Evolutionary conservation across 176 grass and related monocot species (phyloP), one percentile per base, ranked within the genome.

Genomic region (Rhipidocladum racemiflorum): DNA sequence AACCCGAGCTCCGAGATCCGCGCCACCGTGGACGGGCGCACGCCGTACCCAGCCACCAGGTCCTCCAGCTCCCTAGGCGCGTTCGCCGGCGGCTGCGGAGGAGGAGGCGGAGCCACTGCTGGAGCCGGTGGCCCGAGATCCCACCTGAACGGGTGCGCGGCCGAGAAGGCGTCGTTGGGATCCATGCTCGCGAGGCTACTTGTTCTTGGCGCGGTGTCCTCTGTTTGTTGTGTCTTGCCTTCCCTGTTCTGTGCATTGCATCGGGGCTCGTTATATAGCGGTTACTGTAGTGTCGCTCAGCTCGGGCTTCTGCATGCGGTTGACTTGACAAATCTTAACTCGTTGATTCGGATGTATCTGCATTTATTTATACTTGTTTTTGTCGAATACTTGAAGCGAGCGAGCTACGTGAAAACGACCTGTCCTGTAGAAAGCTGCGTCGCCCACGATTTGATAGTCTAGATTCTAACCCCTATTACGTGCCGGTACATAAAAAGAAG

Each of bases 101-200:
- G 70, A 0, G 77, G 70, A 0, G 64, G 78, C 9, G 78, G 14
- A 0, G 64, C 71, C n/a, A 78, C 78, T 2, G 78, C 30, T 28
- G 83, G 78, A 34, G 72, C 79, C 74, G 88, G 84, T 20, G 88
- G 84, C 0, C 88, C 79, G n/a, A 90, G 88, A 74, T 90, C 88
- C 88, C 88, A 90, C 79, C 88, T 39, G 84, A 90, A 90, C 57
- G 88, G 88, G 84, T 90, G 88, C 84, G 84, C 88, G 25, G 88
- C 88, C 74, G 84, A 74, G 88, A 86, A 90, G 39, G 84, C 83
- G 74, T 90, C 88, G 84, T 60, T 82, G 59, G 84, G 79, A 86
- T 90, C 88, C 88, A 90, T 90, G 49, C 42, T 17, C 15, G 21
- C 27, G 17, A 43, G 13, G 14, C 4, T 51, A 65, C 65, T 68